Evolutionary conservation across 176 grass and related monocot species (phyloP).

Genomic region (Tillandsia fasciculata): DNA sequence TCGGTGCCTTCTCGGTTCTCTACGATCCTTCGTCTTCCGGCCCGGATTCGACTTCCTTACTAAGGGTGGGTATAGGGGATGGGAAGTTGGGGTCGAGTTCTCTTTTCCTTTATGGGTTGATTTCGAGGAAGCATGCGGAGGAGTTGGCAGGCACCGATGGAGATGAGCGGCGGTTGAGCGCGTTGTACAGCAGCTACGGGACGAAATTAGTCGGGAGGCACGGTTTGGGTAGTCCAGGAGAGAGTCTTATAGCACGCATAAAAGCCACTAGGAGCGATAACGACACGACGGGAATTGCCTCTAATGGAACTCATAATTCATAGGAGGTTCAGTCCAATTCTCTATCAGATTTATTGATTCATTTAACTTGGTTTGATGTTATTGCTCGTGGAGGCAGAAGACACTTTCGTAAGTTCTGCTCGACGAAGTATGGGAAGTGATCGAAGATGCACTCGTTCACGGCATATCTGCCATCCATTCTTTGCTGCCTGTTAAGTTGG

Average conservation of each 20-base stretch:
- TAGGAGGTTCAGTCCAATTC: constrained; percentile 24
- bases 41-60: constrained; percentile 44
- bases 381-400: constrained; percentile 14
- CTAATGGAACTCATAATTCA: constrained; percentile 25
- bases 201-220: constrained; percentile 64
- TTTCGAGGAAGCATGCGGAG: constrained; percentile 56
- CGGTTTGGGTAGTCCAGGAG: constrained; percentile 51
- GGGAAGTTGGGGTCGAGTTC: constrained; percentile 46
- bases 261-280: constrained; percentile 46
- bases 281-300: constrained; percentile 13
- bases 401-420: constrained; percentile 1
- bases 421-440: not conserved
- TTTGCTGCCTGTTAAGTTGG: not conserved
- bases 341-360: constrained; percentile 27
- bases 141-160: constrained; percentile 51
- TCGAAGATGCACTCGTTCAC: not conserved
- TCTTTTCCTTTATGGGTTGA: constrained; percentile 73
- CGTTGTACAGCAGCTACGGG: constrained; percentile 58
- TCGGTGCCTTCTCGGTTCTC: constrained; percentile 59
- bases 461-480: not conserved
- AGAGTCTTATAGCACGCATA: constrained; percentile 56
- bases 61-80: constrained; percentile 52
- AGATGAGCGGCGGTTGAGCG: constrained; percentile 48
- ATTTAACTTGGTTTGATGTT: constrained; percentile 23
- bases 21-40: constrained; percentile 51